Evolutionary conservation across 2,329 filamentous ascomycete species (phyloP).

Genomic region (Aureobasidium sp.): DNA sequence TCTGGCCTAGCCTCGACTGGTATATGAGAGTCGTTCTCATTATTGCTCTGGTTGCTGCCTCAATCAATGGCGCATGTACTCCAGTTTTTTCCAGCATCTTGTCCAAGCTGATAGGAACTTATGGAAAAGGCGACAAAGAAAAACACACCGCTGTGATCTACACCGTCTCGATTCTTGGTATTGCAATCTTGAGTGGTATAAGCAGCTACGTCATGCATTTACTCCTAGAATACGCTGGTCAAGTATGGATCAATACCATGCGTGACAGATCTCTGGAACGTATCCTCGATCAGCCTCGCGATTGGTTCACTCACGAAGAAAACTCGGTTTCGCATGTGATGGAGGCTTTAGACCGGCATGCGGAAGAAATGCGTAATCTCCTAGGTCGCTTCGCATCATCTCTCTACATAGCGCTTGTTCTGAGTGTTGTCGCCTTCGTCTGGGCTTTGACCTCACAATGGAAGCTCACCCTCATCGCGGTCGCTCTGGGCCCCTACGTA

Average conservation of each 20-base stretch:
- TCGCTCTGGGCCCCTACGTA: constrained; percentile 60
- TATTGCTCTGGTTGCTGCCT: constrained; percentile 51
- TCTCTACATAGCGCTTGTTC: constrained; percentile 55
- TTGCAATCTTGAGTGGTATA: constrained; percentile 58
- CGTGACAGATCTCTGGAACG: constrained; percentile 58
- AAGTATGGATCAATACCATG: constrained; percentile 67
- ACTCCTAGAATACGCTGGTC: constrained; percentile 60
- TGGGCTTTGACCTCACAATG: constrained; percentile 72
- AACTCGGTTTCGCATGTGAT: constrained; percentile 57
- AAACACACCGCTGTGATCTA: constrained; percentile 50
- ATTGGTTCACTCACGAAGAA: constrained; percentile 65
- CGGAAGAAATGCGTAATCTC: constrained; percentile 79
- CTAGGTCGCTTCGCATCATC: constrained; percentile 69
- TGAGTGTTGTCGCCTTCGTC: constrained; percentile 57
- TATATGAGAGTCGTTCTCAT: constrained; percentile 47
- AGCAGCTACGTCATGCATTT: constrained; percentile 60
- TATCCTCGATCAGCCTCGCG: constrained; percentile 64
- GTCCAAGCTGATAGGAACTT: constrained; percentile 60
- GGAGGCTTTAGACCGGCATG: constrained; percentile 68
- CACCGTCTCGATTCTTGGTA: constrained; percentile 58
- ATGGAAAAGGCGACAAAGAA: constrained; percentile 49
- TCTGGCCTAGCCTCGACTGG: constrained; percentile 57
- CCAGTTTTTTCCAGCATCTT: constrained; percentile 71
- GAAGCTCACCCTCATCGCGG: constrained; percentile 69
- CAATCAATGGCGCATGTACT: constrained; percentile 57